A percentile compares a stretch with the other conserved stretches of the same genome.
phyloP scores from a whole-genome alignment of 306 rosid species.

The Mimosa pudica region DNA sequence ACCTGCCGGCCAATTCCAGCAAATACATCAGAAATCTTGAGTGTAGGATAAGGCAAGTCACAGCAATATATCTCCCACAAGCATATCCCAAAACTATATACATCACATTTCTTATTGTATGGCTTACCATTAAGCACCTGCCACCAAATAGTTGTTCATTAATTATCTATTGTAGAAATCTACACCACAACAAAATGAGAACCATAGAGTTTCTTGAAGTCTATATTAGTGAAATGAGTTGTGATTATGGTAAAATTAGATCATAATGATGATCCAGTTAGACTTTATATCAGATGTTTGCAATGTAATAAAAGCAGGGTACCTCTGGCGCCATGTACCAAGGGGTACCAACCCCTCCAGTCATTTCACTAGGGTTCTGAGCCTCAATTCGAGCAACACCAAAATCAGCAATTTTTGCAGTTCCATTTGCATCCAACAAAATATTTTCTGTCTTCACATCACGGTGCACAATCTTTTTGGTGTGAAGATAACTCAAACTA shows the following conservation, averaged over 20 bases:
- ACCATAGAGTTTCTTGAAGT: not conserved
- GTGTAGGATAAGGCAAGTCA: conserved; percentile 80
- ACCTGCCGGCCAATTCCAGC: conserved; percentile 78
- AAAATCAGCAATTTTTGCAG: conserved; percentile 81
- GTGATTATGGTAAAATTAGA: not conserved
- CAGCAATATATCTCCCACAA: conserved; percentile 95
- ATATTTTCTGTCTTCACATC: conserved; percentile 84
- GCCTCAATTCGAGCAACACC: conserved; percentile 96
- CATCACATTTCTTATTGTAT: conserved; percentile 89
- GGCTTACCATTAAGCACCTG: conserved; percentile 93
- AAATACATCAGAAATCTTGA: conserved; percentile 69
- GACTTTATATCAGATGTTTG: not conserved
- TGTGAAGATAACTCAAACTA: conserved; percentile 81
- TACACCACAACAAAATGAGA: not conserved
- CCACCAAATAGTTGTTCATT: conserved; percentile 17
- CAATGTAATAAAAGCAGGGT: not conserved
- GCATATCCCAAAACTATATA: conserved; percentile 88
- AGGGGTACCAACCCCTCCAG: conserved; percentile 92
- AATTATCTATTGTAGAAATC: not conserved
- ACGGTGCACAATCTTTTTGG: conserved; percentile 79
- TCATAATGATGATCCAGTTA: not conserved
- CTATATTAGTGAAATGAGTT: not conserved
- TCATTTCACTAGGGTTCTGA: conserved; percentile 81
- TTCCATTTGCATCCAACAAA: conserved; percentile 57
- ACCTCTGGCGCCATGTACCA: conserved; percentile 99